phyloP scores from a whole-genome alignment of 1,139 yeast genomes.

The Zygosaccharomyces sapae region DNA sequence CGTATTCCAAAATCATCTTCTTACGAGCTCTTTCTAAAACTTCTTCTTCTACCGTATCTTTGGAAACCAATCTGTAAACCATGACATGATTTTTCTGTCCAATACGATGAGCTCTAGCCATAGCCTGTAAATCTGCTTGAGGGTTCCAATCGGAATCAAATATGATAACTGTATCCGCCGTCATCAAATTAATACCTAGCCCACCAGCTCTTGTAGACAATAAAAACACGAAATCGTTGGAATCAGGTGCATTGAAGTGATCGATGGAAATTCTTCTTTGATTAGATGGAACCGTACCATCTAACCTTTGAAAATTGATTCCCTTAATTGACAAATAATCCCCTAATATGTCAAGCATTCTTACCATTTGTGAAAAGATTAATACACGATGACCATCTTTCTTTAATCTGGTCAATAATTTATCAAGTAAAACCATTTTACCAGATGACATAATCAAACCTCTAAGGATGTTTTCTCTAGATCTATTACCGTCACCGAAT shows the following conservation, averaged over 20 bases:
- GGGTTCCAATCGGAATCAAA: slow-evolving; percentile 99
- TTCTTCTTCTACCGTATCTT: slow-evolving; percentile 96
- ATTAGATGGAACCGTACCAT: slow-evolving; percentile 94
- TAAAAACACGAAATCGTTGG: slow-evolving; percentile 86
- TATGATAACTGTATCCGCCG: slow-evolving; percentile 96
- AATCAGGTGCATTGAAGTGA: slow-evolving; percentile 91
- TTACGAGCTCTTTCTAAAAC: slow-evolving; percentile 93
- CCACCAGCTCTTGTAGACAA: slow-evolving; percentile 98
- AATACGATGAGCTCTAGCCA: slow-evolving; percentile 99
- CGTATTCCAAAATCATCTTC: slow-evolving; percentile 97
- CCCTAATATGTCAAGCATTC: slow-evolving; percentile 91
- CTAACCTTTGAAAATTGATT: slow-evolving; percentile 82
- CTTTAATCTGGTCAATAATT: slow-evolving; percentile 72
- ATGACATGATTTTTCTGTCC: slow-evolving; percentile 97
- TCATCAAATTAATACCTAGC: slow-evolving; percentile 93
- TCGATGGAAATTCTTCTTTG: slow-evolving; percentile 93
- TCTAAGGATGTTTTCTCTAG: slow-evolving; percentile 75
- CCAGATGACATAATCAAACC: slow-evolving; percentile 99
- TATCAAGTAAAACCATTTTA: slow-evolving; percentile 92
- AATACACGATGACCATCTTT: slow-evolving; percentile 95
- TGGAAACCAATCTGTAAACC: slow-evolving; percentile 93
- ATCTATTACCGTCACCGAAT: slow-evolving; percentile 50
- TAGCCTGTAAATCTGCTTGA: slow-evolving; percentile 96
- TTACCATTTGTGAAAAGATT: slow-evolving; percentile 94
- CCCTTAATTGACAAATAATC: slow-evolving; percentile 89